A percentile compares a stretch with the other conserved stretches of the same genome.
phyloP scores from a whole-genome alignment of 2,329 filamentous ascomycete genomes.

The Neophaeococcomyces aloes region DNA sequence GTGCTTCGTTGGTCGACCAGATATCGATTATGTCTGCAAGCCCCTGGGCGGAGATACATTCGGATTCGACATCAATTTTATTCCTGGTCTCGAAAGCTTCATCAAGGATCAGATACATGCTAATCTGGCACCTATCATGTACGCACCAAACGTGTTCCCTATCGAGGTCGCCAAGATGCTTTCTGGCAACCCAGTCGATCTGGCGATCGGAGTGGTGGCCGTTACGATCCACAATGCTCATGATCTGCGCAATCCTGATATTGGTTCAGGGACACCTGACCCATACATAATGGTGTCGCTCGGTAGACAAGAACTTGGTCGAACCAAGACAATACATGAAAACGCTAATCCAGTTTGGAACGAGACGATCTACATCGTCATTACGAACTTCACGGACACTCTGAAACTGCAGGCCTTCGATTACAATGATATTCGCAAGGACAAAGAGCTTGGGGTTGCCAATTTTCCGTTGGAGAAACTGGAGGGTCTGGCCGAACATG shows the following conservation, averaged over 20 bases:
- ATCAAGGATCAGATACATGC: constrained; percentile 95
- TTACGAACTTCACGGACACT: constrained; percentile 80
- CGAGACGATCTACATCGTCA: constrained; percentile 89
- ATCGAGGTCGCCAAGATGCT: constrained; percentile 98
- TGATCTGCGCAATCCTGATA: constrained; percentile 89
- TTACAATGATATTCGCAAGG: constrained; percentile 91
- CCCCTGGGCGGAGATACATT: constrained; percentile 89
- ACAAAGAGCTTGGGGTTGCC: constrained; percentile 83
- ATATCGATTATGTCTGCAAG: constrained; percentile 95
- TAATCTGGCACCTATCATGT: constrained; percentile 94
- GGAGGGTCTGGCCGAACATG: constrained; percentile 64
- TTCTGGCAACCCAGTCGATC: constrained; percentile 83
- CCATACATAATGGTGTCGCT: constrained; percentile 79
- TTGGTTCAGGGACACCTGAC: constrained; percentile 82
- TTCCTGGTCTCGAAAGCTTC: constrained; percentile 84
- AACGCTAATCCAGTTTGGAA: constrained; percentile 86
- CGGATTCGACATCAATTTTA: constrained; percentile 98
- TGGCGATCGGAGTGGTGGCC: constrained; percentile 87
- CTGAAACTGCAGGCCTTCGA: constrained; percentile 80
- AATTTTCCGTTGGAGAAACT: constrained; percentile 77
- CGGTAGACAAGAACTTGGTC: constrained; percentile 65
- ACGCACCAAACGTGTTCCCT: constrained; percentile 91
- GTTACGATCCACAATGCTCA: constrained; percentile 84
- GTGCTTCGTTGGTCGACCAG: constrained; percentile 80
- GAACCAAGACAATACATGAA: constrained; percentile 79